These are phyloP conservation scores for Bocquillonia castaneifolia DNA, from an alignment of 441 rosid genomes.

Conservation along the genomic window DNA sequence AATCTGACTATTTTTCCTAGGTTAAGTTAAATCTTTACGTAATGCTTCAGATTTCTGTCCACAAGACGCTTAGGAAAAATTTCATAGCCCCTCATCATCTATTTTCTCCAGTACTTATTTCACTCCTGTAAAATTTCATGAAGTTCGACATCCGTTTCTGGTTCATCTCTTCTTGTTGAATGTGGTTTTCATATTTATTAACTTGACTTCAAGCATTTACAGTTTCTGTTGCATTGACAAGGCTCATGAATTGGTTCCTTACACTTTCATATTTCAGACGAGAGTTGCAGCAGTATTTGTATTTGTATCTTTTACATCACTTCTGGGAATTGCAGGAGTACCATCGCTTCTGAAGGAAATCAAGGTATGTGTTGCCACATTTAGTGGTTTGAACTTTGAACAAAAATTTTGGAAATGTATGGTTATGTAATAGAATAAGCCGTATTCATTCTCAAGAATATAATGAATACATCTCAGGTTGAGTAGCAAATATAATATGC, in stretches of 20 bases:
- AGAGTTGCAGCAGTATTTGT: constrained; percentile 86
- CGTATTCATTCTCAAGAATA: neutral
- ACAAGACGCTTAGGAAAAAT: no score
- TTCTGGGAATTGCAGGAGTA: constrained; percentile 77
- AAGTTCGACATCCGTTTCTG: neutral
- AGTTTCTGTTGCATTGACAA: neutral
- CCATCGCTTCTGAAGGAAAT: constrained; percentile 74
- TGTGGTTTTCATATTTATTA: neutral
- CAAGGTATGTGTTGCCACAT: constrained; percentile 41
- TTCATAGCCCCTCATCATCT: neutral
- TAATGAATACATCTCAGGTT: neutral
- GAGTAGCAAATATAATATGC: neutral
- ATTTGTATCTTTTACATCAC: constrained; percentile 82
- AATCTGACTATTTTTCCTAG: neutral
- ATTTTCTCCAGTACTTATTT: neutral
- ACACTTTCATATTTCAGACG: constrained; percentile 49
- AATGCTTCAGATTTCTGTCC: no score
- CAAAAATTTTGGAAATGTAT: neutral
- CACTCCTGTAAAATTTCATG: neutral
- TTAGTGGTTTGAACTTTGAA: neutral
- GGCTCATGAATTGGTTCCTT: neutral
- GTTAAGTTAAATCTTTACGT: neutral
- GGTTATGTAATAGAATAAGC: neutral
- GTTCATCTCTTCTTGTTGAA: constrained; percentile 3
- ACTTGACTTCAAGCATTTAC: constrained; percentile 1